Evolutionary conservation across 495 filamentous ascomycete species (phyloP), one percentile per base, ranked within the genome.

Genomic region (Hypoxylon cercidicola): DNA sequence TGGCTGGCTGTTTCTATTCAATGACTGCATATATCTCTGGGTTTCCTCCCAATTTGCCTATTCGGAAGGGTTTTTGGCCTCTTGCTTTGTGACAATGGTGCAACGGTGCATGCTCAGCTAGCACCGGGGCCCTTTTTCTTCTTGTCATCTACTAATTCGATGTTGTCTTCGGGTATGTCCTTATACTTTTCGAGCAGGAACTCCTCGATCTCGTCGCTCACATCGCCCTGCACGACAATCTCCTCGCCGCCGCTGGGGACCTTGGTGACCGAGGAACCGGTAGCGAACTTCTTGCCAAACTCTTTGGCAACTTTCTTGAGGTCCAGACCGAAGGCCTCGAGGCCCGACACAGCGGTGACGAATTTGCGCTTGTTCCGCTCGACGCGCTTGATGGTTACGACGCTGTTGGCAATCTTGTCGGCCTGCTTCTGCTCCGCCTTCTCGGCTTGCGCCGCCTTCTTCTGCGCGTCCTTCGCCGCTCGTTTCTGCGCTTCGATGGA

Each of bases 361-460:
- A 88, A 93, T 78, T 99, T 99, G 63, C 95, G 85, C 82, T 99
- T 99, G 79, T 96, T 97, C 48, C 95, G 87, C 81, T 99, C 95
- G 50, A 99, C 92, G 2, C 96, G 90, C 84, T 97, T 97, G 75
- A 99, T 96, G 51, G 85, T 86, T 21, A 99, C 82, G 72, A 94
- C 92, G 46, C 89, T 89, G 50, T 87, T 85, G 16, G 90, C 90
- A 60, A 90, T 90, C 68, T 82, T 84, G 69, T 93, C 90, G 13
- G 87, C 85, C 47, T 93, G 89, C 68, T 92, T 91, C 49, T 86
- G 84, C 75, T 97, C 93, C 23, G 84, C 87, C 21, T 90, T 87
- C 39, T 90, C 90, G 46, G 96, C 96, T 78, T 96, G 96, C 20
- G 93, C 92, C 48, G 94, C 93, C 74, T 95, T 94, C 80, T 99